Evolutionary conservation across 2,329 filamentous ascomycete species (phyloP).

Genomic region (Fusarium sp.): DNA sequence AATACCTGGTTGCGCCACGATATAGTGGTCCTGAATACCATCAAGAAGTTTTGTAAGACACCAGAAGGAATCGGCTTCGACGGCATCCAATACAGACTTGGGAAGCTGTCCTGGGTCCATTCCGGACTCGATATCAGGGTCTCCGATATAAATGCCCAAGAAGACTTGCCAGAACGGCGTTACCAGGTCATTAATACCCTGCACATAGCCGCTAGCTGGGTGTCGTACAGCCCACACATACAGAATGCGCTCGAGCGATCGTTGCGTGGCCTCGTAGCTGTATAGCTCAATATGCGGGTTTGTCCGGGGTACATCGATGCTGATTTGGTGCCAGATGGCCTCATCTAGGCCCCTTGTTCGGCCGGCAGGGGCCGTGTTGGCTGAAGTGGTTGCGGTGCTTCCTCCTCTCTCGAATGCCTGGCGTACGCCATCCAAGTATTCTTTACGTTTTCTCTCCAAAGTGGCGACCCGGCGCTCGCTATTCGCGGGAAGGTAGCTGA

Average conservation of each 20-base stretch:
- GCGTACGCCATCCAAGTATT: conserved; percentile 92
- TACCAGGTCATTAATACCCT: conserved; percentile 98
- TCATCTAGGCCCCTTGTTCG: conserved; percentile 83
- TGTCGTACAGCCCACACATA: conserved; percentile 99
- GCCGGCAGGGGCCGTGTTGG: conserved; percentile 55
- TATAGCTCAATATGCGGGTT: conserved; percentile 97
- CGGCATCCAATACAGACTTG: conserved; percentile 89
- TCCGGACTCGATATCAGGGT: conserved; percentile 88
- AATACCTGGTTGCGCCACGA: conserved; percentile 96
- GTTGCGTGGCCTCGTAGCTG: conserved; percentile 94
- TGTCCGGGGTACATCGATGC: conserved; percentile 95
- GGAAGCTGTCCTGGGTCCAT: conserved; percentile 98
- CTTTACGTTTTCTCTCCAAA: conserved; percentile 92
- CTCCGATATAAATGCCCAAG: conserved; percentile 93
- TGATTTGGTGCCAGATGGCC: conserved; percentile 99
- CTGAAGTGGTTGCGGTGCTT: conserved; percentile 60
- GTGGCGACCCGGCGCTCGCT: conserved; percentile 92
- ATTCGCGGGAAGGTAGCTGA: conserved; percentile 97
- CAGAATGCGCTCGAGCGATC: conserved; percentile 92
- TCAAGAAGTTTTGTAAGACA: conserved; percentile 98
- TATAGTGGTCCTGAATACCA: conserved; percentile 99
- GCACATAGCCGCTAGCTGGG: conserved; percentile 96
- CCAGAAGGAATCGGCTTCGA: conserved; percentile 98
- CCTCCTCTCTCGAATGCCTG: conserved; percentile 78
- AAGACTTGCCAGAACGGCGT: conserved; percentile 99